Evolutionary conservation across 2,329 filamentous ascomycete genomes (phyloP), one percentile per base, ranked within the genome.

Genomic region (Cyphellophora europaea): DNA sequence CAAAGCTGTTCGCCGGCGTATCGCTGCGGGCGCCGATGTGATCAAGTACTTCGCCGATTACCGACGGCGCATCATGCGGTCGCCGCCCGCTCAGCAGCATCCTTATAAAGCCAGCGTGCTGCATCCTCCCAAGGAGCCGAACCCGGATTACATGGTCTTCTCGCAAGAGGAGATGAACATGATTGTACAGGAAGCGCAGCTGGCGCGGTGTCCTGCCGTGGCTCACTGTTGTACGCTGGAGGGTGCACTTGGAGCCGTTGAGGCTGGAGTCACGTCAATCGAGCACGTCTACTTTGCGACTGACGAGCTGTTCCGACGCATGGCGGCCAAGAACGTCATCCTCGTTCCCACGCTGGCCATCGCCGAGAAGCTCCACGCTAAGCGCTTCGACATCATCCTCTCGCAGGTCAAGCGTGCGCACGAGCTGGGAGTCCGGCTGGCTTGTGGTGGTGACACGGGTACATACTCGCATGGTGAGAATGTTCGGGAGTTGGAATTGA

Each of bases 261-360:
- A 55, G 28, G 66, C 66, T 3, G 67, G 67, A 1, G 67, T 66
- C 2, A 61, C 59, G 12, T 58, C 56, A 3, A 51, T 71, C n/a
- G 68, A 72, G 51, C 67, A 71, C 35, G 63, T 55, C 1, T 56
- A 53, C 16, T 50, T 54, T 15, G 51, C 54, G 19, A 53, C 50
- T 14, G 58, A 62, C 2, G 62, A 64, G 25, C 52, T 65, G 2
- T 50, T 72, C 13, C 33, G 53, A 5, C 59, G 53, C 11, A 66
- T 74, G 67, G 53, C 46, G n/a, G 53, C 60, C 13, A 56, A 61
- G 12, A 51, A 52, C 1, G 59, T 56, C 1, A 67, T 74, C 13
- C 68, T 69, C 37, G 67, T 74, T 13, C 71, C 71, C 2, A 74
- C 70, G 2, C 54, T 75, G 3, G 54, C 66, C 1, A 61, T 71